Evolutionary conservation across 306 rosid genomes (phyloP).

Genomic region (Cicer judaicum): DNA sequence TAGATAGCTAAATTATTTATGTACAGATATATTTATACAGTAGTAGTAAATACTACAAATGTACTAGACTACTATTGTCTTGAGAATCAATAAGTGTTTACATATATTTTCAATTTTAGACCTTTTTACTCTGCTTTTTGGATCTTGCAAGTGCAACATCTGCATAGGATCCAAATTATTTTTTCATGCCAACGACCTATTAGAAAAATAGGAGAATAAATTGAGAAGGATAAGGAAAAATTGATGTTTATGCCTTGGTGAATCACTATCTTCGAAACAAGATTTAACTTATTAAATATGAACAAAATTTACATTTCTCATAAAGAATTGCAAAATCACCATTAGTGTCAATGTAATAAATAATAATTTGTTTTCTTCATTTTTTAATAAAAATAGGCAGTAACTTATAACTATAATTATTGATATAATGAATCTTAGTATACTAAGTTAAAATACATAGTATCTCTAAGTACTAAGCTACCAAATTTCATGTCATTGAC

Average conservation of each 20-base stretch:
- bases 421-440: too few relatives aligned
- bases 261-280: not conserved
- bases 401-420: too few relatives aligned
- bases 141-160: not conserved
- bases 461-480: too few relatives aligned
- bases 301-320: not conserved
- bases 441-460: too few relatives aligned
- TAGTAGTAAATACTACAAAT: not conserved
- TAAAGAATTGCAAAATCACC: not conserved
- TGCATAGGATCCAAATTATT: not conserved
- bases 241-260: not conserved
- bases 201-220: not conserved
- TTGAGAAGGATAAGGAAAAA: not conserved
- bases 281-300: not conserved
- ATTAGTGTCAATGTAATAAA: not conserved
- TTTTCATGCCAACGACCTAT: not conserved
- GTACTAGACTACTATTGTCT: not conserved
- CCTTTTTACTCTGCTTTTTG: not conserved
- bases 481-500: too few relatives aligned
- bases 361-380: not conserved
- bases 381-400: too few relatives aligned
- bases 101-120: not conserved
- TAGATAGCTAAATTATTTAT: slow-evolving; percentile 8
- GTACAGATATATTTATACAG: slow-evolving; percentile 16
- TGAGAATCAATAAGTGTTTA: slow-evolving; percentile 1